Evolutionary conservation across 805 yeast species (phyloP).

Genomic region (Myxozyma melibiosi): DNA sequence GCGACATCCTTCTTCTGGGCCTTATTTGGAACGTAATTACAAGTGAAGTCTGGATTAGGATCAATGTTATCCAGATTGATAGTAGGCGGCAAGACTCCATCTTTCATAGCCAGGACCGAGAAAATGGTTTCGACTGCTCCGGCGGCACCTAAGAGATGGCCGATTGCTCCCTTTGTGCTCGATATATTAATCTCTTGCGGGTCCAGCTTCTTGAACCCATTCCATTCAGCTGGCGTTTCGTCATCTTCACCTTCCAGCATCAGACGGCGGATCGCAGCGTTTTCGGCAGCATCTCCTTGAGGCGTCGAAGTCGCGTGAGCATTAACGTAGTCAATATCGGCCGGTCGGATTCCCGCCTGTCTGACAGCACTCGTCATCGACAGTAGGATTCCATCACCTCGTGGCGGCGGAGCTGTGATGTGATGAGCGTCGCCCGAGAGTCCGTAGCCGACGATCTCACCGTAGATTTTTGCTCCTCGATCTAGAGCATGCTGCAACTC

Average conservation of each 20-base stretch:
- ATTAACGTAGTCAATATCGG: slow-evolving; percentile 72
- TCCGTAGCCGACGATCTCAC: slow-evolving; percentile 86
- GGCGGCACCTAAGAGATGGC: slow-evolving; percentile 94
- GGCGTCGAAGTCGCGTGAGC: slow-evolving; percentile 97
- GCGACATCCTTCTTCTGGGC: slow-evolving; percentile 49
- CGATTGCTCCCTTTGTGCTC: slow-evolving; percentile 89
- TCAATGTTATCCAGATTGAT: slow-evolving; percentile 64
- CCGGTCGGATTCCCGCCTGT: slow-evolving; percentile 51
- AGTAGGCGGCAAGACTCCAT: slow-evolving; percentile 73
- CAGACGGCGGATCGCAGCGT: slow-evolving; percentile 61
- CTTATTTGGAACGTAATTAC: slow-evolving; percentile 60
- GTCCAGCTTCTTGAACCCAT: slow-evolving; percentile 11
- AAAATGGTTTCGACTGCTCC: slow-evolving; percentile 92
- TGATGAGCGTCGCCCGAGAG: slow-evolving; percentile 89
- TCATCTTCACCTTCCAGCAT: slow-evolving; percentile 50
- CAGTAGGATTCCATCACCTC: slow-evolving; percentile 80
- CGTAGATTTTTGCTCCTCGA: slow-evolving; percentile 67
- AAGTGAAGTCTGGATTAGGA: slow-evolving; percentile 49
- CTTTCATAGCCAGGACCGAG: slow-evolving; percentile 64
- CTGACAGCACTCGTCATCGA: slow-evolving; percentile 78
- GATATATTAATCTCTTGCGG: slow-evolving; percentile 50
- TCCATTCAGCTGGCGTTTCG: slow-evolving; percentile 39
- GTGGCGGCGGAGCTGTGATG: slow-evolving; percentile 84
- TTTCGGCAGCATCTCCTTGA: slow-evolving; percentile 88
- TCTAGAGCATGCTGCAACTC: slow-evolving; percentile 69